Conservation (phyloP, 495 filamentous ascomycete species). For the Talaromyces trachyspermus region DNA sequence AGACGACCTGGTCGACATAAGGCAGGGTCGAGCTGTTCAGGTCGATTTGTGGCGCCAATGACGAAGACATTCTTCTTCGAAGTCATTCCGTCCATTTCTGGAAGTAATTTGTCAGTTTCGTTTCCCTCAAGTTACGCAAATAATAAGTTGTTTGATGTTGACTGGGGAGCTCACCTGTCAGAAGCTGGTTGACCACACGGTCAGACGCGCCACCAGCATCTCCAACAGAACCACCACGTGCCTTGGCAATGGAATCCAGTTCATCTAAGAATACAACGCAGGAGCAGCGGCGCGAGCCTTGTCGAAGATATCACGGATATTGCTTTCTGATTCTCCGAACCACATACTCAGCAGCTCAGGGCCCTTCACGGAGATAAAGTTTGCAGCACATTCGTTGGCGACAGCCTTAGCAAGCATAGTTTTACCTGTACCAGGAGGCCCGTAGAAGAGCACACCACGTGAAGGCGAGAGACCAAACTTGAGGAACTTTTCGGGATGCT, state of each 20-base stretch:
- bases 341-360: conserved; percentile 98
- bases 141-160: background rate
- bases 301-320: conserved; percentile 99
- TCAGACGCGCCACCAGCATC: conserved; percentile 98
- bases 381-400: conserved; percentile 97
- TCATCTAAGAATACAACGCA: conserved; percentile 99
- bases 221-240: conserved; percentile 92
- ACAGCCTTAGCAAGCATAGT: conserved; percentile 98
- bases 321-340: conserved; percentile 99
- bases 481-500: conserved; percentile 99
- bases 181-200: conserved; percentile 98
- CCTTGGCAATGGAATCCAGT: conserved; percentile 98
- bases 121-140: conserved; percentile 1
- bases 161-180: conserved; percentile 67
- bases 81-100: conserved; percentile 99
- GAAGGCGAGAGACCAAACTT: conserved; percentile 98
- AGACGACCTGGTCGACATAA: conserved; percentile 97
- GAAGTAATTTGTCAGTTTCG: conserved; percentile 34
- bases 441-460: conserved; percentile 97
- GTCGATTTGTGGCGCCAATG: conserved; percentile 97
- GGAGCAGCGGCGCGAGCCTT: conserved; percentile 97
- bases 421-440: conserved; percentile 99
- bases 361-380: conserved; percentile 99
- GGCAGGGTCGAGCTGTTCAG: conserved; percentile 95
- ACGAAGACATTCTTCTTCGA: conserved; percentile 99